Conservation (phyloP, 2,329 filamentous ascomycete species). For the Pleoardoris graminearum region DNA sequence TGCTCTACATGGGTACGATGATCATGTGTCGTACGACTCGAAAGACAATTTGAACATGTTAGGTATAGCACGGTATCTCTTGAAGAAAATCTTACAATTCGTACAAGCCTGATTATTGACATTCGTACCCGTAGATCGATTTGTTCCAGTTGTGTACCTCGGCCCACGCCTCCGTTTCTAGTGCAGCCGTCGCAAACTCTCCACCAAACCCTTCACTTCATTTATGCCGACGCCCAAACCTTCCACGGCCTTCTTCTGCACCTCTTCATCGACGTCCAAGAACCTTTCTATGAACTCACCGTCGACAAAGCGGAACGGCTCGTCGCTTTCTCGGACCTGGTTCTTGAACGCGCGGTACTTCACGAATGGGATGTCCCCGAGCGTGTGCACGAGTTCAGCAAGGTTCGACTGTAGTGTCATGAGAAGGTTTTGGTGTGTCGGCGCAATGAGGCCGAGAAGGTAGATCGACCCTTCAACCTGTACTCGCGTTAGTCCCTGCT, state of each 20-base stretch:
- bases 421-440: conserved; percentile 74
- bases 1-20: too few relatives aligned
- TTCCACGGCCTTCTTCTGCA: conserved; percentile 58
- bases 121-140: too few relatives aligned
- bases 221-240: conserved; percentile 61
- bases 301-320: conserved; percentile 86
- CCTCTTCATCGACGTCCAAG: conserved; percentile 66
- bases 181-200: conserved; percentile 57
- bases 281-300: conserved; percentile 89
- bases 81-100: too few relatives aligned
- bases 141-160: too few relatives aligned
- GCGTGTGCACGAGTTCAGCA: conserved; percentile 65
- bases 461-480: conserved; percentile 91
- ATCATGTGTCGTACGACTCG: too few relatives aligned
- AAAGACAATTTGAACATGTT: too few relatives aligned
- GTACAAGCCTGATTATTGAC: too few relatives aligned
- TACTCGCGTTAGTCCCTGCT: conserved; percentile 16
- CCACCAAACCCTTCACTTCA: conserved; percentile 62
- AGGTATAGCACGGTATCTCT: too few relatives aligned
- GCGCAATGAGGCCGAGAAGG: conserved; percentile 78
- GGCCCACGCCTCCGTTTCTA: conserved; percentile 22
- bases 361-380: conserved; percentile 76
- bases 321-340: conserved; percentile 68
- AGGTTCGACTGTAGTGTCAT: conserved; percentile 78
- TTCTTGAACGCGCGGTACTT: conserved; percentile 82